Evolutionary conservation across 148 eudicot species (phyloP).

Genomic region (Silene uniflora): DNA sequence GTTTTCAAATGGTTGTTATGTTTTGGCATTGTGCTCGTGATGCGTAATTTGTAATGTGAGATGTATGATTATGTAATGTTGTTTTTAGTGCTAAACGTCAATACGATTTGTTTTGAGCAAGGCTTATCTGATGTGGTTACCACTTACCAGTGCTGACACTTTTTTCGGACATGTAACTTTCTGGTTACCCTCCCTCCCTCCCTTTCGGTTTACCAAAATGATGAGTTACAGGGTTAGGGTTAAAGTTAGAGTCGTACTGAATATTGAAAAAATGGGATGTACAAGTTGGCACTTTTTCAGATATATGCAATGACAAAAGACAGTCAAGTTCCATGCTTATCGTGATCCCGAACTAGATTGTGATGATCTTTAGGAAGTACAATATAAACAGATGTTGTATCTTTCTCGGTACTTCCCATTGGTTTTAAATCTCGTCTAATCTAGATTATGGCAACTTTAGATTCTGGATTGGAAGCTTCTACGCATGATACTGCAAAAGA

Average conservation of each 20-base stretch:
- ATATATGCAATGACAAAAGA: neutral
- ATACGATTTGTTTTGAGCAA: neutral
- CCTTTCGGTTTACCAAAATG: neutral
- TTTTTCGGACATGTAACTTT: neutral
- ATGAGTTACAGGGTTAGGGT: no score
- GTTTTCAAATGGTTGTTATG: neutral
- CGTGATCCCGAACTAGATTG: neutral
- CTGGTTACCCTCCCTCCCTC: neutral
- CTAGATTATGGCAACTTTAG: constrained; percentile 7
- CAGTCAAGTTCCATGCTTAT: neutral
- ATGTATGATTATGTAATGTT: neutral
- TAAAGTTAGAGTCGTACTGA: no score
- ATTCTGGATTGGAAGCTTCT: constrained; percentile 13
- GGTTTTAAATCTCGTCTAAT: neutral
- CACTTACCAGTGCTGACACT: neutral
- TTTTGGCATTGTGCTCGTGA: neutral
- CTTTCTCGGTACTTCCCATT: neutral
- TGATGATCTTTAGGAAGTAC: neutral
- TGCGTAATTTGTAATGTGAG: neutral
- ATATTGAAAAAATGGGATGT: neutral
- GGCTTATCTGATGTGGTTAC: neutral
- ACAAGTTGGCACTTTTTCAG: neutral
- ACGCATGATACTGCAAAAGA: constrained; percentile 17
- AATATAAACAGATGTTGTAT: neutral
- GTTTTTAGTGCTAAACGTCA: neutral